These are phyloP conservation scores for Trypanosoma boissoni DNA, from an alignment of 208 protist genomes.

Conservation along the genomic window DNA sequence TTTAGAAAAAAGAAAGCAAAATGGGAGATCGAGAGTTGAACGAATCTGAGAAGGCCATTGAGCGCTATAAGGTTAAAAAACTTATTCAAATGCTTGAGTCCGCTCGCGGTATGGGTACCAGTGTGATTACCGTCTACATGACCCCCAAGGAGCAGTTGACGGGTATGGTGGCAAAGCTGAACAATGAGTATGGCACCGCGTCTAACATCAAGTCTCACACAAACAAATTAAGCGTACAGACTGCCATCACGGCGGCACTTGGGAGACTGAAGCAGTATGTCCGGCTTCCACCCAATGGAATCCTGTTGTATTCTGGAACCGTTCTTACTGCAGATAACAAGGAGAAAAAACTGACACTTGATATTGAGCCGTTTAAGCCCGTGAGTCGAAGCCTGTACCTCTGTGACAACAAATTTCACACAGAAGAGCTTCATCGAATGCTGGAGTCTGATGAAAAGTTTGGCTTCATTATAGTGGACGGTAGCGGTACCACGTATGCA, in stretches of 20 bases:
- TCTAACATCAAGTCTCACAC: slow-evolving; percentile 99
- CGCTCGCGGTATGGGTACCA: slow-evolving; percentile 98
- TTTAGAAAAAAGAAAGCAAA: slow-evolving; percentile 10
- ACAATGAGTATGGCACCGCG: slow-evolving; percentile 99
- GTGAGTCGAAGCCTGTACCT: slow-evolving; percentile 99
- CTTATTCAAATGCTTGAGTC: slow-evolving; percentile 97
- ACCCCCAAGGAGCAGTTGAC: slow-evolving; percentile 98
- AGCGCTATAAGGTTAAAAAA: slow-evolving; percentile 99
- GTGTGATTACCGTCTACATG: slow-evolving; percentile 99
- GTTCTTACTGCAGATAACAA: slow-evolving; percentile 99
- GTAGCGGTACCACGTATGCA: slow-evolving; percentile 96
- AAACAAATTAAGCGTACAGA: slow-evolving; percentile 94
- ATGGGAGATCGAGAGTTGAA: slow-evolving; percentile 68
- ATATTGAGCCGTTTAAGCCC: slow-evolving; percentile 99
- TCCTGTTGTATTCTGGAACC: slow-evolving; percentile 99
- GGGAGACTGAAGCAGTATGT: slow-evolving; percentile 93
- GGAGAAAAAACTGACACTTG: slow-evolving; percentile 99
- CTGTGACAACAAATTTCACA: slow-evolving; percentile 98
- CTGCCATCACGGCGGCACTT: slow-evolving; percentile 88
- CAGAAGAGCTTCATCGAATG: slow-evolving; percentile 97
- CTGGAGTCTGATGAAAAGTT: slow-evolving; percentile 99
- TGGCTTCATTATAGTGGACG: slow-evolving; percentile 99
- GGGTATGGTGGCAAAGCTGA: slow-evolving; percentile 97
- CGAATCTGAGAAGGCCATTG: slow-evolving; percentile 92
- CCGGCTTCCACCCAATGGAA: slow-evolving; percentile 94